These are phyloP conservation scores for Dactylis glomerata DNA, from an alignment of 176 grass and related monocot species.

Conservation along the genomic window DNA sequence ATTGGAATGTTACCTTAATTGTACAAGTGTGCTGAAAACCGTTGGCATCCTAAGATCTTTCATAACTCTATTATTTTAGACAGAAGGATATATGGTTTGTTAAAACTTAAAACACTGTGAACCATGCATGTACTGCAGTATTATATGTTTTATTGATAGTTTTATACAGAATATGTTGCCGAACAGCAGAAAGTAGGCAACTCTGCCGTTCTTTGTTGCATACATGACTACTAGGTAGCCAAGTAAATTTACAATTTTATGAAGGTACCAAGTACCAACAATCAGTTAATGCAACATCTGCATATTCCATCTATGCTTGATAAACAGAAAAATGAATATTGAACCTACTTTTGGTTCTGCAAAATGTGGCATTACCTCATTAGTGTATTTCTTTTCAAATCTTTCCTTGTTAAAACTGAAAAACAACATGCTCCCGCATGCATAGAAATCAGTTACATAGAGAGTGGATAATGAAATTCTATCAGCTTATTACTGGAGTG, in stretches of 20 bases:
- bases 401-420: not conserved
- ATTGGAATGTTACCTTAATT: not conserved
- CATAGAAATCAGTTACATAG: not conserved
- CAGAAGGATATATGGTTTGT: not conserved
- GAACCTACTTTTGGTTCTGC: not conserved
- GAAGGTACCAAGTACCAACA: not conserved
- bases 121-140: not conserved
- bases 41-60: not conserved
- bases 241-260: not conserved
- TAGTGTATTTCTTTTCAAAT: not conserved
- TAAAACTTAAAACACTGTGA: not conserved
- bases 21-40: not conserved
- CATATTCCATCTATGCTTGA: not conserved
- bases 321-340: not conserved
- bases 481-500: not conserved
- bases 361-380: not conserved
- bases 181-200: not conserved
- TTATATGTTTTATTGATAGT: not conserved
- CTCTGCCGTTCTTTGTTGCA: not conserved
- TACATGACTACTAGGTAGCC: not conserved
- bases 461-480: not conserved
- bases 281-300: not conserved
- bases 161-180: not conserved
- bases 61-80: not conserved
- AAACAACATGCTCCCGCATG: not conserved